A percentile compares a stretch with the other conserved stretches of the same genome.
Conservation (phyloP, 169 alveolate genomes). For the Eimeria brunetti region DNA sequence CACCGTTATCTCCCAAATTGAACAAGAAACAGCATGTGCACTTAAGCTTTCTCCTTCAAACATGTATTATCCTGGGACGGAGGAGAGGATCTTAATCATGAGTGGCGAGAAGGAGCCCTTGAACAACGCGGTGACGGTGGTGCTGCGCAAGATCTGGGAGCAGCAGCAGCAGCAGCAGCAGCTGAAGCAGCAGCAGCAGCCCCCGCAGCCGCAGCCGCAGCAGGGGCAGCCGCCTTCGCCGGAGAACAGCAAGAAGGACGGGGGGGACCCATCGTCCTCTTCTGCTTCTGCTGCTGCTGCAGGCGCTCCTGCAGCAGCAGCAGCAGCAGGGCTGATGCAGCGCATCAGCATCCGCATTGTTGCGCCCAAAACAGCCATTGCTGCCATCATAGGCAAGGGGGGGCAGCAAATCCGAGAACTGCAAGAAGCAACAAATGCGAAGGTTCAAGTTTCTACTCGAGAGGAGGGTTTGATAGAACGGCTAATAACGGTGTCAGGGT, state of each 20-base stretch:
- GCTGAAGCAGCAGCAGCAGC: no score
- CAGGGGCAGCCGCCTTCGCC: not conserved
- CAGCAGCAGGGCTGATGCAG: no score
- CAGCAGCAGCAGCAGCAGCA: not conserved
- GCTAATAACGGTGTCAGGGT: conserved; percentile 44
- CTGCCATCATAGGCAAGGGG: conserved; percentile 78
- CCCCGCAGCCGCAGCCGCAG: not conserved
- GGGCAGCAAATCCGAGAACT: conserved; percentile 70
- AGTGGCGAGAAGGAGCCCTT: conserved; percentile 76
- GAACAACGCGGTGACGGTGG: conserved; percentile 58
- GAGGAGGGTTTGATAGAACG: conserved; percentile 76
- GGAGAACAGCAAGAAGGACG: no score
- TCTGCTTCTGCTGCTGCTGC: no score
- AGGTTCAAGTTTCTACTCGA: conserved; percentile 55
- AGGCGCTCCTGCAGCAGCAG: no score
- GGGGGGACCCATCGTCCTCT: no score
- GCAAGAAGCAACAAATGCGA: conserved; percentile 48
- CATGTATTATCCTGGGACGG: conserved; percentile 71
- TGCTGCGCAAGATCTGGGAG: conserved; percentile 56
- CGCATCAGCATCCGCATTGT: conserved; percentile 39
- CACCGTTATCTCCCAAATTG: conserved; percentile 30
- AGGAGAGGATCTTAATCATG: conserved; percentile 60
- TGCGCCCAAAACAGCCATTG: conserved; percentile 76
- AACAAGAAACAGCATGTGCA: conserved; percentile 64
- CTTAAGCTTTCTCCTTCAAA: conserved; percentile 68